Conservation (phyloP, 2,329 filamentous ascomycete genomes). For the Epichloe festucae region DNA sequence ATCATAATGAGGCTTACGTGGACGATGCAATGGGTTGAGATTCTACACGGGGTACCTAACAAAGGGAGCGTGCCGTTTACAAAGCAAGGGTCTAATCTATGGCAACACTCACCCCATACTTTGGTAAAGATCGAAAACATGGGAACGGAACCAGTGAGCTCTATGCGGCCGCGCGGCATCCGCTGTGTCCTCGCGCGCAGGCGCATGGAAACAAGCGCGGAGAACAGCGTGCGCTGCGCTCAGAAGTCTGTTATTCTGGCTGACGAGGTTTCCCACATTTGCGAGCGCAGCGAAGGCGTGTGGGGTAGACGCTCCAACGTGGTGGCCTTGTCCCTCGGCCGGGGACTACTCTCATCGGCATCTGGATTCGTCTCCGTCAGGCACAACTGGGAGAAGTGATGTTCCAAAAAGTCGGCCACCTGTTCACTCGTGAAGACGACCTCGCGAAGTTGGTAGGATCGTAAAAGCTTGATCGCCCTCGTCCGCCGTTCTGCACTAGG, state of each 20-base stretch:
- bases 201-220: not conserved
- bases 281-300: not conserved
- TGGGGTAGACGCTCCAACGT: not conserved
- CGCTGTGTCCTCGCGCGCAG: not conserved
- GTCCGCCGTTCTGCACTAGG: not conserved
- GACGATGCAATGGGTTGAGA: not conserved
- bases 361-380: not conserved
- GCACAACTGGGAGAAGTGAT: constrained; percentile 1
- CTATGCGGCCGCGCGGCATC: too few relatives aligned
- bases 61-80: not conserved
- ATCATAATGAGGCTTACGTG: not conserved
- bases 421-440: constrained; percentile 3
- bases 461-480: not conserved
- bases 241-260: not conserved
- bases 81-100: too few relatives aligned
- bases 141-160: too few relatives aligned
- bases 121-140: too few relatives aligned
- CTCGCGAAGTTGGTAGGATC: constrained; percentile 1
- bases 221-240: not conserved
- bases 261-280: constrained; percentile 1
- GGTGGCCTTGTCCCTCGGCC: not conserved
- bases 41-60: not conserved
- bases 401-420: constrained; percentile 3
- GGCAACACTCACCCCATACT: too few relatives aligned
- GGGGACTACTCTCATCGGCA: not conserved